A percentile compares a stretch with the other conserved stretches of the same genome.
These are phyloP conservation scores for Boletellus deceptivus DNA, from an alignment of 1,284 basidiomycete species.

Conservation along the genomic window DNA sequence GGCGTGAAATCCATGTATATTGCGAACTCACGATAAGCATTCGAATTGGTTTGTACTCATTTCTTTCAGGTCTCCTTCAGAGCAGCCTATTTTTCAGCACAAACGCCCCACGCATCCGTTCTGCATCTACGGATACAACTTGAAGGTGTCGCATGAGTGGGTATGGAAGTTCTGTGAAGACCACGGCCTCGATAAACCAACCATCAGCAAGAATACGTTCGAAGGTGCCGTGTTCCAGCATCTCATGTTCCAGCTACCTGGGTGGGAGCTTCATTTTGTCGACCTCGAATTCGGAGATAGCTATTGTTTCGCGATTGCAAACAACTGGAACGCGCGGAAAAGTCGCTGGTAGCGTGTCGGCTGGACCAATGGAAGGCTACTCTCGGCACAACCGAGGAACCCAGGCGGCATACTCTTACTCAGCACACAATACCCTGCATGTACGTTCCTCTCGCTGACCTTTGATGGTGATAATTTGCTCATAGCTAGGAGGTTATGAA, in stretches of 20 bases:
- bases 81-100: neutral
- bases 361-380: neutral
- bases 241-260: neutral
- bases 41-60: too few relatives aligned
- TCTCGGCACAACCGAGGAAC: neutral
- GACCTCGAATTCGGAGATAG: neutral
- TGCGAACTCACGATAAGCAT: too few relatives aligned
- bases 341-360: neutral
- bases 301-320: neutral
- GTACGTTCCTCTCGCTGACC: too few relatives aligned
- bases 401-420: neutral
- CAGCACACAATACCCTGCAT: neutral
- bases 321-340: neutral
- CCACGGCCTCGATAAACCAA: neutral
- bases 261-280: neutral
- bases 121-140: neutral
- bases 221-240: neutral
- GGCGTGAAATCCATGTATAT: too few relatives aligned
- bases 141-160: neutral
- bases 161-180: neutral
- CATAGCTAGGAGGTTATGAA: too few relatives aligned
- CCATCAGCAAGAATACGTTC: neutral
- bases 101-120: neutral
- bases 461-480: too few relatives aligned
- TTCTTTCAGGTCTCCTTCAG: neutral